phyloP scores from a whole-genome alignment of 2,329 filamentous ascomycete species.

The Didymella sp. region DNA sequence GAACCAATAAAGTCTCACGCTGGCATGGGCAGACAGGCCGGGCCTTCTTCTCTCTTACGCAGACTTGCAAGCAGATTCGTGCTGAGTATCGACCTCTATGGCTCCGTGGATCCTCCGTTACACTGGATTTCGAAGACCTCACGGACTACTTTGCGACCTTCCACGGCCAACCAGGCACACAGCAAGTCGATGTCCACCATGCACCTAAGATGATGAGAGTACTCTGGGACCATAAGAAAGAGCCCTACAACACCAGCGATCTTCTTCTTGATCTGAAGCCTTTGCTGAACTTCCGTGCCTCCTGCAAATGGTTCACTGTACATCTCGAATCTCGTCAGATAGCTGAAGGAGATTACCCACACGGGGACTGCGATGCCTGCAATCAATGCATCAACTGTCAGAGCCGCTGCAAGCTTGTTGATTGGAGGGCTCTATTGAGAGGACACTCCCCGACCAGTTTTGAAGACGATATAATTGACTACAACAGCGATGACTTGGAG shows the following conservation, averaged over 20 bases:
- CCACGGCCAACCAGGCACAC: neutral
- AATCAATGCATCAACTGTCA: neutral
- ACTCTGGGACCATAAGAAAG: neutral
- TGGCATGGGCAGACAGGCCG: neutral
- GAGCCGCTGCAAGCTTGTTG: neutral
- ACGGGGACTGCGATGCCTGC: neutral
- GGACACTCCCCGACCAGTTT: neutral
- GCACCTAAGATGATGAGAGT: neutral
- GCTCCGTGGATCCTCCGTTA: constrained; percentile 5
- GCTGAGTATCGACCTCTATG: constrained; percentile 18
- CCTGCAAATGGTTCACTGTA: neutral
- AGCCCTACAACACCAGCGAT: neutral
- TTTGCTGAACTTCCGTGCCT: neutral
- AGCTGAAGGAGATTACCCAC: neutral
- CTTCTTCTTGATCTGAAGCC: neutral
- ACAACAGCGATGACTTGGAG: neutral
- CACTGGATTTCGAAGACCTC: constrained; percentile 5
- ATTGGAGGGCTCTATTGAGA: neutral
- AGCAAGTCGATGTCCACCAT: neutral
- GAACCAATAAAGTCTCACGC: neutral
- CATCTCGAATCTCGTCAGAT: neutral
- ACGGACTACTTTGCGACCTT: constrained; percentile 2
- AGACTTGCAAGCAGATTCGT: constrained; percentile 16
- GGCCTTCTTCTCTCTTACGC: constrained; percentile 9
- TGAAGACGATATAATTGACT: neutral